A percentile compares a stretch with the other conserved stretches of the same genome.
Conservation (phyloP, 257 asterid genomes). For the Striga asiatica region DNA sequence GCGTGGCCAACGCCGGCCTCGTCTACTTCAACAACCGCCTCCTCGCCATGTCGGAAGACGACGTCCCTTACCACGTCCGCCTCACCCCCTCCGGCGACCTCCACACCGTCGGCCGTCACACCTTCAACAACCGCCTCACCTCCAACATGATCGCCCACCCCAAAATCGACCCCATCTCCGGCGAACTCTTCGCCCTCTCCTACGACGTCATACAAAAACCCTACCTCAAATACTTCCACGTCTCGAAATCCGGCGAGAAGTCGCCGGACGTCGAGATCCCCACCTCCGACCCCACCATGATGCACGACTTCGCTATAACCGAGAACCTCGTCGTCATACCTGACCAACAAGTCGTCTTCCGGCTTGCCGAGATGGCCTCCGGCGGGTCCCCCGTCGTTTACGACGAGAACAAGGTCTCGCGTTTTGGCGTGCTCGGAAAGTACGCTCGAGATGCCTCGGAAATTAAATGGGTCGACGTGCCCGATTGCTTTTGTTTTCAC, state of each 20-base stretch:
- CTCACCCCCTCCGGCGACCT: slow-evolving; percentile 54
- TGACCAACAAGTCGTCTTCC: slow-evolving; percentile 86
- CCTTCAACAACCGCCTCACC: slow-evolving; percentile 42
- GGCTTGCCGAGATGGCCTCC: slow-evolving; percentile 66
- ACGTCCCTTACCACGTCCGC: slow-evolving; percentile 69
- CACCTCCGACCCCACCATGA: slow-evolving; percentile 73
- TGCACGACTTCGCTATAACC: slow-evolving; percentile 86
- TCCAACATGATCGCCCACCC: slow-evolving; percentile 97
- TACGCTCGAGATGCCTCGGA: slow-evolving; percentile 35
- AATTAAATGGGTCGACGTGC: slow-evolving; percentile 69
- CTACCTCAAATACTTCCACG: slow-evolving; percentile 54
- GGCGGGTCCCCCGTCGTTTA: slow-evolving; percentile 89
- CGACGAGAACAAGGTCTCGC: slow-evolving; percentile 42
- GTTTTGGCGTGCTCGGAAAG: slow-evolving; percentile 56
- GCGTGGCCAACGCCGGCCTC: slow-evolving; percentile 85
- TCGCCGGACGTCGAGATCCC: slow-evolving; percentile 75
- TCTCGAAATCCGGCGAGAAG: slow-evolving; percentile 47
- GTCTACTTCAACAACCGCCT: slow-evolving; percentile 66
- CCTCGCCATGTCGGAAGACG: slow-evolving; percentile 89
- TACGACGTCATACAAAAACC: slow-evolving; percentile 82
- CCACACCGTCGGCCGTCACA: slow-evolving; percentile 46
- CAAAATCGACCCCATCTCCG: slow-evolving; percentile 72
- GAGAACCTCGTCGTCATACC: slow-evolving; percentile 61
- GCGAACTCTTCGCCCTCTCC: slow-evolving; percentile 77
- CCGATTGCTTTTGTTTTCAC: slow-evolving; percentile 85